Base-by-base conservation (phyloP, 2,329 filamentous ascomycete genomes). In the Daldinia sp. region DNA sequence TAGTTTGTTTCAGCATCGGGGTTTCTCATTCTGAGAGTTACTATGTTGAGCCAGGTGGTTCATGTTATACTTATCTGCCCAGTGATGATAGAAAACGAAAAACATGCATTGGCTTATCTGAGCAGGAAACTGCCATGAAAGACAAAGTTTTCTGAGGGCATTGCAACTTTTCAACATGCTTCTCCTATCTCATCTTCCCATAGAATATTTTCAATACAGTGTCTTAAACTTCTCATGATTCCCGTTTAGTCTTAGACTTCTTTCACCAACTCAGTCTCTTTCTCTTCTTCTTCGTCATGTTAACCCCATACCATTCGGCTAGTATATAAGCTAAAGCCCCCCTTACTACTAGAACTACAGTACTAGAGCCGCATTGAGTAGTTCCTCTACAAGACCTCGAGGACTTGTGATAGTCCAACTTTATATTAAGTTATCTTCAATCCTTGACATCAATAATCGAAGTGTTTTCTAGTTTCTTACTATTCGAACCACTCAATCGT, bases 81-180 rank as follows among this genome's bases (percentile, higher is more conserved):
- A 10, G 18, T 39, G 51, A 54, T 20, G 51, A 54, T 37, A 20
- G 37, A 18, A 51, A 33, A 51, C 26, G 7, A 33, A 51, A 13
- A 37, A 54, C 51, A 54, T 54, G 51, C 51, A 54, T 37, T 54
- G 51, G 51, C 51, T 54, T 54, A 54, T 54, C 51, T 54, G 33
- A 37, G 51, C 51, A 6, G 33, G 13, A 39, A 26, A 35, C 30
- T 54, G 51, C 51, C 2, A 26, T 23, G 33, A 35, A 54, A 46
- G 39, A 58, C 39, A 44, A 6, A 35, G 13, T 18, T 57, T 12
- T 28, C 37, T 42, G 37, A 57, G 15, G 54, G 54, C 54, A 15
- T 20, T 56, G 9, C n/a, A 26, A 12, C 35, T 44, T n/a, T 37
- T 39, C 15, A 10, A 18, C 12, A 3, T 51, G 4, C 18, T 37